Base-by-base conservation (phyloP, 2,329 filamentous ascomycete species). In the Dactylellina haptotyla region DNA sequence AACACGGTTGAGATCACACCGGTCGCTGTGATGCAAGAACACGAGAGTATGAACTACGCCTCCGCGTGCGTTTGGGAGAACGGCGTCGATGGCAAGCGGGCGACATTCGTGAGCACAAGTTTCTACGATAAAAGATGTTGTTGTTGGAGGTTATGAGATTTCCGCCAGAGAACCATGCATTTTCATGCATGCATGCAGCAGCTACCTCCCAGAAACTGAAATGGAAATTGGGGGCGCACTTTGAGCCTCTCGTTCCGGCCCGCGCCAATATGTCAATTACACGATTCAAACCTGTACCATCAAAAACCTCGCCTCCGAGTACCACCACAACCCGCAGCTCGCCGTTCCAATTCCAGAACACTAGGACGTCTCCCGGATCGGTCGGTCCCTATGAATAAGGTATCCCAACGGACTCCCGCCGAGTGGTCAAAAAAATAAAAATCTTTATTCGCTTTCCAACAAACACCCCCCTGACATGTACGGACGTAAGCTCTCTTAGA, bases 31-130 rank as follows among this genome's bases (percentile, higher is more conserved):
- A 96, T 96, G 78, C 90, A 92, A 77, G 90, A 94, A 79, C 93
- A 97, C 79, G 84, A 90, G 81, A 97, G 92, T 80, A 97, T 97
- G 92, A 97, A 96, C 78, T 98, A 98, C 80, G 93, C 90, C 77
- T 93, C 93, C 80, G 86, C 88, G 69, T 84, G 86, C 76, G 84
- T 84, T 1, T 78, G 76, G 3, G 14, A n/a, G 25, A 18, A 12
- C 18, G 75, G 76, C 23, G 46, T 32, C 16, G 53, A 71, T 14
- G 64, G n/a, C 6, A 58, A 76, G 28, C 56, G 59, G 25, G 61
- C 28, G 25, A 12, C 26, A 8, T 62, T 46, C 75, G 71, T 73
- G 16, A 75, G 70, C 23, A 84, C 82, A 63, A 85, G 84, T 76
- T 86, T 86, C 75, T 86, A 86, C 75, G 84, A 86, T 78, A 81